Evolutionary conservation across 2,329 filamentous ascomycete species (phyloP).

Genomic region (Xylaria digitata): DNA sequence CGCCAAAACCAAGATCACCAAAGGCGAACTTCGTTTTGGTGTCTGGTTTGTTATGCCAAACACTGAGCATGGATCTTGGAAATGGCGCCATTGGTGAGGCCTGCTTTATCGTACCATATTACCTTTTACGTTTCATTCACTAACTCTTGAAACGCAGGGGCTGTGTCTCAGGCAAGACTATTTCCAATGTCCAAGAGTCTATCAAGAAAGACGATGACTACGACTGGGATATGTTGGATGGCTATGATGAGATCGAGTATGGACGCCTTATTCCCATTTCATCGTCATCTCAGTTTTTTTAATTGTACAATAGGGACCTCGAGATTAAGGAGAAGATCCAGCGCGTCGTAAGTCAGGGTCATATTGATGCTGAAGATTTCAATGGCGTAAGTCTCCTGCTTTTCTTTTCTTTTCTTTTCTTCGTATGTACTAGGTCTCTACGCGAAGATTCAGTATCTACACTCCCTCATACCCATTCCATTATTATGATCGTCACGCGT

Average conservation of each 20-base stretch:
- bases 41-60: slow-evolving; percentile 71
- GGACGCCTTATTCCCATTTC: slow-evolving; percentile 10
- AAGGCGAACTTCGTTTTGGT: slow-evolving; percentile 83
- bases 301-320: slow-evolving; percentile 54
- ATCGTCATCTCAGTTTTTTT: neutral
- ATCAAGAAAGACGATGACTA: slow-evolving; percentile 62
- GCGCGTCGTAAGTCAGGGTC: slow-evolving; percentile 77
- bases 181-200: slow-evolving; percentile 72
- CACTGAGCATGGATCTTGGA: slow-evolving; percentile 70
- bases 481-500: neutral
- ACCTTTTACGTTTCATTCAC: neutral
- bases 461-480: too few relatives aligned
- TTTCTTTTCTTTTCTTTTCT: neutral
- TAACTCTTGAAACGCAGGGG: slow-evolving; percentile 69
- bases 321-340: slow-evolving; percentile 79
- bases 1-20: slow-evolving; percentile 74
- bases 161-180: slow-evolving; percentile 82
- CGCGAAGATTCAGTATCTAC: neutral
- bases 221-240: slow-evolving; percentile 78
- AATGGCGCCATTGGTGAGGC: slow-evolving; percentile 87
- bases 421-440: neutral
- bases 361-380: slow-evolving; percentile 88
- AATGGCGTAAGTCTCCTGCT: slow-evolving; percentile 74
- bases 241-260: slow-evolving; percentile 78
- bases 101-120: neutral